Evolutionary conservation across 2,329 filamentous ascomycete genomes (phyloP), one percentile per base, ranked within the genome.

Genomic region (Amauroascus verrucosus): DNA sequence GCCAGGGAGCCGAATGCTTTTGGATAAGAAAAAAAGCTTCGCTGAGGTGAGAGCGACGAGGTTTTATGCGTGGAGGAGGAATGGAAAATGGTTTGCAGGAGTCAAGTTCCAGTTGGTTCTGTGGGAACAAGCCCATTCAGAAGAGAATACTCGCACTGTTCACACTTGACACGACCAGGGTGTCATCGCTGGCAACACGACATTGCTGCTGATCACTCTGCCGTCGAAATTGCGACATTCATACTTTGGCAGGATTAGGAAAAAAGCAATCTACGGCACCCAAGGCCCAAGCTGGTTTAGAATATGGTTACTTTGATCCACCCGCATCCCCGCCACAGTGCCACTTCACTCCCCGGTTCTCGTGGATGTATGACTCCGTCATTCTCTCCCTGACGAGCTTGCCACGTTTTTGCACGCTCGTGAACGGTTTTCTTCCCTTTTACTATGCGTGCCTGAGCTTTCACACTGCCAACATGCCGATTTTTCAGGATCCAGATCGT

Each of bases 401-500:
- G 57, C 59, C 58, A 61, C 59, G 56, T 58, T 52, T n/a, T 46
- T 38, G 16, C 40, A 18, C 38, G 26, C 26, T 16, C 40, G 28
- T 48, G 18, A 51, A 40, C 45, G 38, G 30, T 28, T 37, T 20
- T 43, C 45, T 40, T 35, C 33, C 45, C 30, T 43, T 33, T 44
- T 22, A 49, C 11, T n/a, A 54, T 55, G 54, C 20, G 35, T 14
- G 32, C 26, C n/a, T 53, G 46, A 24, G 5, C 38, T 44, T 54
- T 48, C 48, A 47, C 33, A 44, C 50, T 37, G 54, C 44, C 51
- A 62, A 50, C 44, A 65, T 65, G 63, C 63, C 63, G 20, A 60
- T 65, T 46, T 63, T 63, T 48, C 60, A 63, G 51, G 61, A 62
- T 53, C 58, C 56, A 28, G 61, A 71, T 62, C 63, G 60, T 57